A percentile compares a stretch with the other conserved stretches of the same genome.
phyloP scores from a whole-genome alignment of 1,284 basidiomycete species.

The Trametes sp. region DNA sequence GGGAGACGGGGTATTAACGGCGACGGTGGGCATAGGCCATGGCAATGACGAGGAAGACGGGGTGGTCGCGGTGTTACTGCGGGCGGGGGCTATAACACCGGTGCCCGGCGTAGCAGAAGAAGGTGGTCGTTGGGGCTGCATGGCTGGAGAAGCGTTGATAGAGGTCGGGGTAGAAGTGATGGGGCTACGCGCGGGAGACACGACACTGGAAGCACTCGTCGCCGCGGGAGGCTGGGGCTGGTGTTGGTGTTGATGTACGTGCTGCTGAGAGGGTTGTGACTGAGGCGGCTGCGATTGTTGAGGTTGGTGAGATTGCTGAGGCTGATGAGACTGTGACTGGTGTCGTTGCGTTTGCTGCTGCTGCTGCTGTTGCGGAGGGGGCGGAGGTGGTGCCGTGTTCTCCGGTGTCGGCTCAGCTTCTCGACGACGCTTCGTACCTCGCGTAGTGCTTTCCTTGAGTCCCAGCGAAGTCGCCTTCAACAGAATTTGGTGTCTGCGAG shows the following conservation, averaged over 20 bases:
- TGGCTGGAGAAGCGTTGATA: constrained; percentile 38
- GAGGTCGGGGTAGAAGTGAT: constrained; percentile 38
- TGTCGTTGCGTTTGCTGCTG: constrained; percentile 26
- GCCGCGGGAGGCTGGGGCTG: constrained; percentile 21
- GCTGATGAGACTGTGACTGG: constrained; percentile 28
- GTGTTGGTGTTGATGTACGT: constrained; percentile 24
- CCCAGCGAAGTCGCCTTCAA: constrained; percentile 79
- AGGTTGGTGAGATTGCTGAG: constrained; percentile 17
- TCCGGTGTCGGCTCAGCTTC: constrained; percentile 47
- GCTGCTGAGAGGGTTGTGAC: constrained; percentile 33
- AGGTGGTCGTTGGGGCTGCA: constrained; percentile 39
- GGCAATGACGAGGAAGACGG: constrained; percentile 43
- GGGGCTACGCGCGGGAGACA: constrained; percentile 42
- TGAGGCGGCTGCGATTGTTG: constrained; percentile 25
- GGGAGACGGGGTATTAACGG: constrained; percentile 39
- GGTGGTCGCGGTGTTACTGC: constrained; percentile 34
- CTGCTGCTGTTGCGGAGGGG: constrained; percentile 34
- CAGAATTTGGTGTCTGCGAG: constrained; percentile 73
- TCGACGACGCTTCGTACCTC: constrained; percentile 69
- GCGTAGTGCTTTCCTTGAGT: constrained; percentile 73
- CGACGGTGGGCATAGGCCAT: constrained; percentile 49
- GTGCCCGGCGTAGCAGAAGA: constrained; percentile 31
- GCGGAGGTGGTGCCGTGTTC: constrained; percentile 40
- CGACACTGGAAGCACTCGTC: constrained; percentile 20
- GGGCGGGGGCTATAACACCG: constrained; percentile 25